Evolutionary conservation across 2,329 filamentous ascomycete genomes (phyloP).

Genomic region (Venturia aucupariae): DNA sequence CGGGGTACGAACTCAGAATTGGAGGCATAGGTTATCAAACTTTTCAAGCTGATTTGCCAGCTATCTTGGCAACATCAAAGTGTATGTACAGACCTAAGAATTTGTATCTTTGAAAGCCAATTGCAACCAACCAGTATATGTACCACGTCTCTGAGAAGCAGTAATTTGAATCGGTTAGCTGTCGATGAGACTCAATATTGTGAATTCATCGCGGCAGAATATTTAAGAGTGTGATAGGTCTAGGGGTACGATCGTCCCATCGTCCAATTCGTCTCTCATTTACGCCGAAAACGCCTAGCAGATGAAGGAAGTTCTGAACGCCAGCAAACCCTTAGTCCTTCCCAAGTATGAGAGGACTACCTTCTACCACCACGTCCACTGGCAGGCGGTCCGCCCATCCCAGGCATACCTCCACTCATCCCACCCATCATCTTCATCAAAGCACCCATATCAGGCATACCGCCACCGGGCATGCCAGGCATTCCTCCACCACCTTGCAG

Average conservation of each 20-base stretch:
- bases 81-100: too few species aligned
- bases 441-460: conserved; percentile 16
- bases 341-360: background rate
- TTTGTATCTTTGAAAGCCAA: too few species aligned
- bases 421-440: conserved; percentile 18
- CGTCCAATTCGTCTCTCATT: background rate
- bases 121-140: too few species aligned
- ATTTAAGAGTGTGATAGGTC: too few species aligned
- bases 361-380: background rate
- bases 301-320: background rate
- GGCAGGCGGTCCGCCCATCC: conserved; percentile 10
- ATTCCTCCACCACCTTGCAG: conserved; percentile 61
- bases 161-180: too few species aligned
- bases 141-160: too few species aligned
- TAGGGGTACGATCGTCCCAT: background rate
- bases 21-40: too few species aligned
- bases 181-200: too few species aligned
- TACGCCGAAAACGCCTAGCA: background rate
- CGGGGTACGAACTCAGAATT: too few species aligned
- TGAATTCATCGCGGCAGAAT: too few species aligned
- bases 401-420: conserved; percentile 11
- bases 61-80: too few species aligned
- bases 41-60: too few species aligned
- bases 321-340: background rate
- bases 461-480: conserved; percentile 34